These are phyloP conservation scores for Gossypium longicalyx DNA, from an alignment of 345 rosid genomes.

Conservation along the genomic window DNA sequence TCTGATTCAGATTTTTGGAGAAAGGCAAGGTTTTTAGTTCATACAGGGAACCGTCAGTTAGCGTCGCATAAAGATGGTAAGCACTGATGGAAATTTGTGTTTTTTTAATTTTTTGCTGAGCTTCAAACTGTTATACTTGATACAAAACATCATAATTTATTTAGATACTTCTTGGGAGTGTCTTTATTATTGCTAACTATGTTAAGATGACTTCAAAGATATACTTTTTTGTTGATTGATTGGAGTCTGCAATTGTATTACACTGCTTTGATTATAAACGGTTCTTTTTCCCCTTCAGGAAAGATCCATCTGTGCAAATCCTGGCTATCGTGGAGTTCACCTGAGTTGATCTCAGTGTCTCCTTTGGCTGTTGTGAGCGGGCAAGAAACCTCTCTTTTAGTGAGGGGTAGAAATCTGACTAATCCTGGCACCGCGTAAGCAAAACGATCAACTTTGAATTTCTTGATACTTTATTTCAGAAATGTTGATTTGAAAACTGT, in stretches of 20 bases:
- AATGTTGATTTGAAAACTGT: slow-evolving; percentile 11
- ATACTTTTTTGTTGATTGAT: neutral
- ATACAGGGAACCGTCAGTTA: slow-evolving; percentile 48
- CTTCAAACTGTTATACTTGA: neutral
- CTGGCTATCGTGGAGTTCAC: slow-evolving; percentile 71
- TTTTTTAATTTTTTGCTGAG: neutral
- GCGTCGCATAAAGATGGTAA: slow-evolving; percentile 74
- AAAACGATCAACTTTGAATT: slow-evolving; percentile 5
- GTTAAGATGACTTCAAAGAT: neutral
- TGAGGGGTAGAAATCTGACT: slow-evolving; percentile 72
- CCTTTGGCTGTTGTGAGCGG: slow-evolving; percentile 81
- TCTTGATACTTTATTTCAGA: slow-evolving; percentile 8
- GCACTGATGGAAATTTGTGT: slow-evolving; percentile 14
- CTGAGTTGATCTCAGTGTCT: slow-evolving; percentile 73
- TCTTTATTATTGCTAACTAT: neutral
- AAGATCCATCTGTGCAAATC: slow-evolving; percentile 62
- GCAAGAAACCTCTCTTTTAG: slow-evolving; percentile 52
- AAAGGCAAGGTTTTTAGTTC: slow-evolving; percentile 60
- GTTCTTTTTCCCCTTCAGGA: slow-evolving; percentile 36
- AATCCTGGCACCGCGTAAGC: slow-evolving; percentile 66
- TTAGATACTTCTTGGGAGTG: neutral
- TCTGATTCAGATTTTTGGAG: slow-evolving; percentile 67
- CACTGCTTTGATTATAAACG: neutral
- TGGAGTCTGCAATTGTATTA: neutral
- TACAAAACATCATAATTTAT: neutral